Percentiles rank a stretch among this genome's conserved stretches.
Conservation (phyloP, 768 basidiomycete genomes). For the Dentipellis fragilis region DNA sequence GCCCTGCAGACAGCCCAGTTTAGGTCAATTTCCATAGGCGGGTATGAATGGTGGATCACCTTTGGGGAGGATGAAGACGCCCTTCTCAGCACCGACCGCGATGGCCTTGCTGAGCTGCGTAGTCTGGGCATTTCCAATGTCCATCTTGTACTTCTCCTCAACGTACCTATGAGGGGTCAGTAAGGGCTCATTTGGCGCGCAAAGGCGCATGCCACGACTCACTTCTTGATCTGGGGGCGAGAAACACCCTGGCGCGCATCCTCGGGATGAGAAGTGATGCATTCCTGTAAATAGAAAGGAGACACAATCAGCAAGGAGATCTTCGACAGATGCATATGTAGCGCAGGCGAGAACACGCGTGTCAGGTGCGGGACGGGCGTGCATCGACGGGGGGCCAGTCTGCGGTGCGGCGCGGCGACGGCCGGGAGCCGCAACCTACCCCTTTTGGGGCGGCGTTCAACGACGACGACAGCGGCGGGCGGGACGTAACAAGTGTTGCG, state of each 20-base stretch:
- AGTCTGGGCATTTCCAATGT: slow-evolving; percentile 69
- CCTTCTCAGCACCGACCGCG: slow-evolving; percentile 70
- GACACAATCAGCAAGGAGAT: slow-evolving; percentile 5
- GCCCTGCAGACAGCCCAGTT: slow-evolving; percentile 21
- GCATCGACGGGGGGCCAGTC: slow-evolving; percentile 11
- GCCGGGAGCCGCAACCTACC: slow-evolving; percentile 32
- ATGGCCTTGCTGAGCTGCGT: slow-evolving; percentile 77
- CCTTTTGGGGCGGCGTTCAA: slow-evolving; percentile 24
- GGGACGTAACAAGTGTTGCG: slow-evolving; percentile 8
- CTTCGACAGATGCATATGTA: neutral
- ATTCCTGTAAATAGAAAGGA: slow-evolving; percentile 48
- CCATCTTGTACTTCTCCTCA: slow-evolving; percentile 72
- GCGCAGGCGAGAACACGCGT: neutral
- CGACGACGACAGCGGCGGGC: slow-evolving; percentile 5
- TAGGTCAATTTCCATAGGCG: neutral
- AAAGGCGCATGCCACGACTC: slow-evolving; percentile 19
- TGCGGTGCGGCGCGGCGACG: slow-evolving; percentile 19
- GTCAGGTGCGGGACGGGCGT: slow-evolving; percentile 10
- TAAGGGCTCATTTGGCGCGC: slow-evolving; percentile 2
- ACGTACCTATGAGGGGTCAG: slow-evolving; percentile 47
- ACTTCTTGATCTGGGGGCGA: slow-evolving; percentile 92
- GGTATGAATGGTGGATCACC: slow-evolving; percentile 32
- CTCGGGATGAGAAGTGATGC: slow-evolving; percentile 61
- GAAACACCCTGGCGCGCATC: slow-evolving; percentile 81
- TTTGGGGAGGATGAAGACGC: slow-evolving; percentile 80